A percentile compares a stretch with the other conserved stretches of the same genome.
These are phyloP conservation scores for Kregervanrija pseudodelftensis DNA, from an alignment of 805 yeast species.

Conservation along the genomic window DNA sequence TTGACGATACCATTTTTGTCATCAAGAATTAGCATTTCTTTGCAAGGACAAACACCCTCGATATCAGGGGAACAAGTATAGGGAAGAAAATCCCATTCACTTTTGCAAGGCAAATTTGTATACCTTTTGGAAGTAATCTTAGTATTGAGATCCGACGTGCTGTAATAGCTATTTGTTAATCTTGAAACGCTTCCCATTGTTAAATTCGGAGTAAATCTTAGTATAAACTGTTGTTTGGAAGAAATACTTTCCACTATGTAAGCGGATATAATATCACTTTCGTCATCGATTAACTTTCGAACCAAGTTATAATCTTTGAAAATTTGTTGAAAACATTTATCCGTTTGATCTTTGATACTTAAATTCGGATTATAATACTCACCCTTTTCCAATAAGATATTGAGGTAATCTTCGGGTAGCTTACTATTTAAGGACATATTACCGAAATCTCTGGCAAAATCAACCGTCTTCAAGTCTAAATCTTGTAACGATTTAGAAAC, in stretches of 20 bases:
- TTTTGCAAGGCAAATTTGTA: background rate
- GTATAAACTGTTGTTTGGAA: conserved; percentile 4
- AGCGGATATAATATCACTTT: conserved; percentile 5
- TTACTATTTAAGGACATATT: background rate
- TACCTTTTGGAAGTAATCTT: background rate
- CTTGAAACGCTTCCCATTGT: conserved; percentile 11
- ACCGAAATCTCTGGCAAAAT: background rate
- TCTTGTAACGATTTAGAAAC: background rate
- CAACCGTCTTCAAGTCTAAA: background rate
- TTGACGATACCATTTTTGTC: conserved; percentile 4
- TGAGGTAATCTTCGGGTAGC: conserved; percentile 9
- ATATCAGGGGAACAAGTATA: conserved; percentile 6
- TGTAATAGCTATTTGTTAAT: conserved; percentile 9
- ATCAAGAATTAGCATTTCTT: conserved; percentile 1
- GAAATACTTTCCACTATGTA: conserved; percentile 8
- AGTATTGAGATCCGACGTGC: conserved; percentile 5
- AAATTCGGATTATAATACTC: background rate
- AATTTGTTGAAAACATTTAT: conserved; percentile 1
- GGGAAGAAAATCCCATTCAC: conserved; percentile 5
- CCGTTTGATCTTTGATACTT: background rate
- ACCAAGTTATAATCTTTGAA: conserved; percentile 13
- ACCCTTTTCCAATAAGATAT: conserved; percentile 2
- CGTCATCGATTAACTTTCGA: conserved; percentile 5
- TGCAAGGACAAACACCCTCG: conserved; percentile 5
- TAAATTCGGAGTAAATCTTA: conserved; percentile 9